These are phyloP conservation scores for Aspergillus glaucus DNA, from an alignment of 2,329 filamentous ascomycete species.

Conservation along the genomic window DNA sequence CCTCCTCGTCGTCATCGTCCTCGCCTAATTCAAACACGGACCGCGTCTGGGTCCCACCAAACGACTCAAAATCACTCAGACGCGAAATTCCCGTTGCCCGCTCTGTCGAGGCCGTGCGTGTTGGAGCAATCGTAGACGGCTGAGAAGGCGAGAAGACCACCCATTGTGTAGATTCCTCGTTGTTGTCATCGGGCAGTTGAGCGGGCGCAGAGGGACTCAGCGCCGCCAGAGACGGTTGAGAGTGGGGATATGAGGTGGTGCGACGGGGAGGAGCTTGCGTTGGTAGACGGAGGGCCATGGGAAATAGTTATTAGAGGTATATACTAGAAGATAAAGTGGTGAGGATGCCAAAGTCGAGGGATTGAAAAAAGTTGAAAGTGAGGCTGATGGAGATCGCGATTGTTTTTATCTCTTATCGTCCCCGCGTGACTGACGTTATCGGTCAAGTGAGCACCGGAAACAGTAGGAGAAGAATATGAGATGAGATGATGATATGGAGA, in stretches of 20 bases:
- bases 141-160: constrained; percentile 81
- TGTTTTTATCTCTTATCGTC: constrained; percentile 9
- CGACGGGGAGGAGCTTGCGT: constrained; percentile 30
- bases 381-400: not conserved
- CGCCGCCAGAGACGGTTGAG: constrained; percentile 18
- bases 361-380: not conserved
- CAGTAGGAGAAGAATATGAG: not conserved
- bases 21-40: constrained; percentile 39
- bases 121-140: constrained; percentile 60
- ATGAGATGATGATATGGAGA: not conserved
- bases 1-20: constrained; percentile 37
- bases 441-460: not conserved
- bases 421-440: constrained; percentile 10
- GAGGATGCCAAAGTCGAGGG: not conserved
- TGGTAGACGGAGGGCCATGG: constrained; percentile 35
- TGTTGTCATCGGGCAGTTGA: constrained; percentile 50
- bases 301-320: constrained; percentile 1
- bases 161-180: constrained; percentile 85
- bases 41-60: constrained; percentile 59
- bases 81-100: constrained; percentile 65
- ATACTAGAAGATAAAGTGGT: not conserved
- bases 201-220: constrained; percentile 21
- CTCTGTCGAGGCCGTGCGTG: constrained; percentile 59
- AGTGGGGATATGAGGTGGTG: constrained; percentile 26
- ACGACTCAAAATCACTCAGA: constrained; percentile 73